phyloP scores from a whole-genome alignment of 2,329 filamentous ascomycete species.

The Onygenales sp. region DNA sequence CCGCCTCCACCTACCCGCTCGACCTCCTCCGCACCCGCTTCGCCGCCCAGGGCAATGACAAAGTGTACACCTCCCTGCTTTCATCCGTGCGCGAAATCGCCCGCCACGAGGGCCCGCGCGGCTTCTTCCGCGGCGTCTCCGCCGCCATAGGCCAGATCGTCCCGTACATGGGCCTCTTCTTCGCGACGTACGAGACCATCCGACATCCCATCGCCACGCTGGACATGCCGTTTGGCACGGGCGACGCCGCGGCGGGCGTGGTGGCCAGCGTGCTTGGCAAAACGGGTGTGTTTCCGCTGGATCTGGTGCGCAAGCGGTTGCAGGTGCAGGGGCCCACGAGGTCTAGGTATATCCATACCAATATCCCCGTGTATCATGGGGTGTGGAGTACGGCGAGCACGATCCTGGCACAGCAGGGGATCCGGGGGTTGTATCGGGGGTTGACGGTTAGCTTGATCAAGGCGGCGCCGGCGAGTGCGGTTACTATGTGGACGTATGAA shows the following conservation, averaged over 20 bases:
- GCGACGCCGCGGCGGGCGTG: constrained; percentile 75
- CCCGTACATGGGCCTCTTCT: constrained; percentile 96
- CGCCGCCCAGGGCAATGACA: constrained; percentile 78
- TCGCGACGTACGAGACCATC: constrained; percentile 74
- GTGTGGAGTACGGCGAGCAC: constrained; percentile 56
- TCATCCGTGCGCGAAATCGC: constrained; percentile 64
- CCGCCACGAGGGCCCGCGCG: constrained; percentile 61
- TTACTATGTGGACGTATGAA: constrained; percentile 95
- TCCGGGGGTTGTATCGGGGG: constrained; percentile 76
- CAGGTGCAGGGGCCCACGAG: constrained; percentile 92
- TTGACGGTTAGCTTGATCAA: constrained; percentile 84
- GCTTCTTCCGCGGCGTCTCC: constrained; percentile 80
- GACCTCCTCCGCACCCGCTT: constrained; percentile 91
- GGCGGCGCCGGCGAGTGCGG: constrained; percentile 82
- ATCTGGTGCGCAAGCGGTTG: constrained; percentile 83
- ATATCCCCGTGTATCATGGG: constrained; percentile 76
- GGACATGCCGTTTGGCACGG: constrained; percentile 60
- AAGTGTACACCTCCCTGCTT: constrained; percentile 65
- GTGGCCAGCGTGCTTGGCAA: constrained; percentile 74
- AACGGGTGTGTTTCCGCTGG: constrained; percentile 83
- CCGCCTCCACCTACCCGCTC: constrained; percentile 78
- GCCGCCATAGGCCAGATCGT: constrained; percentile 81
- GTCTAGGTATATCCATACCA: constrained; percentile 66
- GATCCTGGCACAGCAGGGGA: constrained; percentile 65
- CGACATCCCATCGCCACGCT: constrained; percentile 49